Percentiles rank a stretch among this genome's conserved stretches.
Conservation (phyloP, 352 stramenopile genomes). For the Globisporangium perplexum region DNA sequence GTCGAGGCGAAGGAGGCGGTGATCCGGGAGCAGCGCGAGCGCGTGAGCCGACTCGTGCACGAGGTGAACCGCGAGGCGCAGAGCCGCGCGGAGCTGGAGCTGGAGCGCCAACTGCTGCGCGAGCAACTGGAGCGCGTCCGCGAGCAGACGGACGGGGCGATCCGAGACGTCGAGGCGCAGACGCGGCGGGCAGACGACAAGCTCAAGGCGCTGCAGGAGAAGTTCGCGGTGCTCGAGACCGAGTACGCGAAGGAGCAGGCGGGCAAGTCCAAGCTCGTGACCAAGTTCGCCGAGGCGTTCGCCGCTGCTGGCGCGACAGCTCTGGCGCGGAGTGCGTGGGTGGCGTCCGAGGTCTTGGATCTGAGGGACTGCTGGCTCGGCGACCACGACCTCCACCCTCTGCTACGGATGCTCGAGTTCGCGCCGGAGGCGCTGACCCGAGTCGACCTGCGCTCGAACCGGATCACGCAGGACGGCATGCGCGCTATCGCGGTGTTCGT, state of each 20-base stretch:
- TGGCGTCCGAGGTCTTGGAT: constrained; percentile 21
- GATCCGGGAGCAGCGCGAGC: constrained; percentile 42
- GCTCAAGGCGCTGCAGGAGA: constrained; percentile 19
- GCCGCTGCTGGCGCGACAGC: background rate
- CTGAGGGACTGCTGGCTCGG: constrained; percentile 44
- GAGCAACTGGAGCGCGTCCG: constrained; percentile 40
- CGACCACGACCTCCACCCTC: constrained; percentile 36
- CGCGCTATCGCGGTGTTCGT: constrained; percentile 26
- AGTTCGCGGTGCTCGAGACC: constrained; percentile 25
- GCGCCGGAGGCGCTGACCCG: constrained; percentile 15
- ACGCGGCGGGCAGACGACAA: constrained; percentile 30
- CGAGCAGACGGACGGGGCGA: constrained; percentile 23
- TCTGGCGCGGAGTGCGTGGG: constrained; percentile 10
- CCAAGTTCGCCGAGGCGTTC: constrained; percentile 28
- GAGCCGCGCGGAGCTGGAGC: constrained; percentile 30
- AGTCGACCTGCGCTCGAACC: constrained; percentile 57
- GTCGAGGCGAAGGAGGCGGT: constrained; percentile 28
- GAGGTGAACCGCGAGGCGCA: constrained; percentile 50
- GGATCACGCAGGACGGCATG: constrained; percentile 48
- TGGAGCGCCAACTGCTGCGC: constrained; percentile 37
- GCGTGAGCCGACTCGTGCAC: constrained; percentile 43
- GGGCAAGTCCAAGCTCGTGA: constrained; percentile 42
- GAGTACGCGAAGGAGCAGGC: constrained; percentile 36
- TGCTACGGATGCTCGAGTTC: constrained; percentile 37
- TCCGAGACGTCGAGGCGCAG: constrained; percentile 35